Conservation (phyloP, 2,329 filamentous ascomycete species). For the Cryphonectria naterciae region DNA sequence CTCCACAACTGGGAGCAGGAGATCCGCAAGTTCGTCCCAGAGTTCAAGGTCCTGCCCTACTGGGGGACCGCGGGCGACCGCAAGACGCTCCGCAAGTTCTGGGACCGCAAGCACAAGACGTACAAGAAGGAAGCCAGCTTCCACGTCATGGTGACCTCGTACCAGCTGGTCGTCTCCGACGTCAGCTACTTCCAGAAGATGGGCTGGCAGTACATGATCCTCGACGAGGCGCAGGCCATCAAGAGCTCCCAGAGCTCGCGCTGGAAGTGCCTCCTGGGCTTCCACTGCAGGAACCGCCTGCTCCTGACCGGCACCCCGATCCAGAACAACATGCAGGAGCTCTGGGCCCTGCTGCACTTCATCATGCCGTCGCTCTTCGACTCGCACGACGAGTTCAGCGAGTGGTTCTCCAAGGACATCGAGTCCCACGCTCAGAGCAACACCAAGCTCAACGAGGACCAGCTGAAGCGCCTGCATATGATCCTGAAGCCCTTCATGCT, state of each 20-base stretch:
- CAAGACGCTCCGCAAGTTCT: constrained; percentile 97
- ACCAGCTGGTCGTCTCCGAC: constrained; percentile 95
- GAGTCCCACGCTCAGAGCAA: constrained; percentile 98
- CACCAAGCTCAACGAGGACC: constrained; percentile 98
- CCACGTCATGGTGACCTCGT: constrained; percentile 95
- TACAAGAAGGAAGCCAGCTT: constrained; percentile 93
- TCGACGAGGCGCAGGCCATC: constrained; percentile 98
- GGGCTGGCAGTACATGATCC: constrained; percentile 99
- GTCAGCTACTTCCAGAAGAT: constrained; percentile 99
- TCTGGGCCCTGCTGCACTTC: constrained; percentile 97
- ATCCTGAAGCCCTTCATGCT: constrained; percentile 99
- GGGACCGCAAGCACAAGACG: constrained; percentile 96
- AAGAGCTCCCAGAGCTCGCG: constrained; percentile 95
- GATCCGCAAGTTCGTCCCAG: constrained; percentile 91
- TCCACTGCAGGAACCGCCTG: constrained; percentile 93
- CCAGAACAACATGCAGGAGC: constrained; percentile 99
- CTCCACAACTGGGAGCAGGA: constrained; percentile 99
- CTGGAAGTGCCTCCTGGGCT: constrained; percentile 93
- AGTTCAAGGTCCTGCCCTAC: constrained; percentile 94
- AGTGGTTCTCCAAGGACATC: constrained; percentile 95
- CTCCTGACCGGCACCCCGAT: constrained; percentile 96
- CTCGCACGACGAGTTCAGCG: constrained; percentile 89
- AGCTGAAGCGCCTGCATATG: constrained; percentile 96
- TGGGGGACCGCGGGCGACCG: constrained; percentile 95
- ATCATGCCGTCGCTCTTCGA: constrained; percentile 99